A percentile compares a stretch with the other conserved stretches of the same genome.
Evolutionary conservation across 129 eudicot genomes (phyloP).

Genomic region (Saussurea involucrata): DNA sequence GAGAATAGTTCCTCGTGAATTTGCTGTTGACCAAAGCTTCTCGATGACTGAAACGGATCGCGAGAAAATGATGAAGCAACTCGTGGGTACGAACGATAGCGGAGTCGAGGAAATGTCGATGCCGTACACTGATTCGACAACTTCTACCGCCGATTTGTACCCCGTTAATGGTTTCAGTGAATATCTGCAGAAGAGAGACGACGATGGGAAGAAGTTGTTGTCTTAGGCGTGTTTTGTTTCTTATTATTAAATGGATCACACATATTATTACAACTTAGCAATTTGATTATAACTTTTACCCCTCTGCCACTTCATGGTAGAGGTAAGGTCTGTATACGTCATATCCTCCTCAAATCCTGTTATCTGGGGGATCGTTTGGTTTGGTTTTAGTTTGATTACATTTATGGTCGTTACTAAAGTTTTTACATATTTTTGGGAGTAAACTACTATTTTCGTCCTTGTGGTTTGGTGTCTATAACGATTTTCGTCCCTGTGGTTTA

Average conservation of each 20-base stretch:
- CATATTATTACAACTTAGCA: neutral
- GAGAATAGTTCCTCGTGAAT: slow-evolving; percentile 16
- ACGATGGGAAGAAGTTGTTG: neutral
- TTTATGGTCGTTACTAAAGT: neutral
- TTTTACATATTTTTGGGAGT: neutral
- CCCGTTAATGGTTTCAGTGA: slow-evolving; percentile 23
- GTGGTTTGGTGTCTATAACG: too few species aligned
- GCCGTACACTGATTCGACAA: slow-evolving; percentile 39
- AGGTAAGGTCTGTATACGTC: neutral
- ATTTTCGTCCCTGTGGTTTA: too few species aligned
- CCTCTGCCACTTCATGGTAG: neutral
- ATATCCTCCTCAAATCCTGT: too few species aligned
- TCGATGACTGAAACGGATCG: slow-evolving; percentile 2
- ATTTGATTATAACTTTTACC: neutral
- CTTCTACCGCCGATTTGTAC: slow-evolving; percentile 33
- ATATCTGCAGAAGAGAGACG: slow-evolving; percentile 28
- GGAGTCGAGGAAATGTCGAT: slow-evolving; percentile 29
- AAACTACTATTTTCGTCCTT: neutral
- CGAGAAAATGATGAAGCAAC: slow-evolving; percentile 21
- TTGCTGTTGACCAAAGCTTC: slow-evolving; percentile 12
- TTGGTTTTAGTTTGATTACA: neutral
- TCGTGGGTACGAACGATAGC: neutral
- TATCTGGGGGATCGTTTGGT: neutral
- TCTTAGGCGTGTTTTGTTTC: neutral
- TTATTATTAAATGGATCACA: neutral